phyloP scores from a whole-genome alignment of 23 red algal species.

The Cyanidioschyzon merolae region DNA sequence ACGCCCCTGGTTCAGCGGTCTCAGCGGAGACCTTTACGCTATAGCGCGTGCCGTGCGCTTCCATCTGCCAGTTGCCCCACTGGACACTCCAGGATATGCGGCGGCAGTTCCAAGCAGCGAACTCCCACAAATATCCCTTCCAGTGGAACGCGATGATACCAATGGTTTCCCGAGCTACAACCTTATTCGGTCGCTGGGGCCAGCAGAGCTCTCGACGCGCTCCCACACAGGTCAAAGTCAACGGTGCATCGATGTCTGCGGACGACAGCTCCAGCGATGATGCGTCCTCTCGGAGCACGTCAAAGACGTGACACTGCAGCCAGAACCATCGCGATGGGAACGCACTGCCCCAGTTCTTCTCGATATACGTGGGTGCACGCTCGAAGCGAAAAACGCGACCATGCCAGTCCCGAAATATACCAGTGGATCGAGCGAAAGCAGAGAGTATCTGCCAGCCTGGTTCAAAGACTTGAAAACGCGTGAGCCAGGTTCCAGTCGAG shows the following conservation, averaged over 20 bases:
- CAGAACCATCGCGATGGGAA: conserved; percentile 84
- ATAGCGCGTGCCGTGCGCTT: conserved; percentile 6
- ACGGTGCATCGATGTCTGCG: background rate
- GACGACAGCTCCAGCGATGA: background rate
- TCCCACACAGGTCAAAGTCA: background rate
- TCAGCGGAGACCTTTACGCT: background rate
- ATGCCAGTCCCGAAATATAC: conserved; percentile 12
- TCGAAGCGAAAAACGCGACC: conserved; percentile 3
- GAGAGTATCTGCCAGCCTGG: conserved; percentile 89
- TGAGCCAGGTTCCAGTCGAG: conserved; percentile 58
- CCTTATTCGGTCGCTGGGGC: background rate
- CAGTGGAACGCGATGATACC: background rate
- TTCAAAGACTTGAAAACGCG: conserved; percentile 56
- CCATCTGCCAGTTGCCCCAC: conserved; percentile 6
- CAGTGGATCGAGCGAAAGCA: conserved; percentile 20
- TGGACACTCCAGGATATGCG: background rate
- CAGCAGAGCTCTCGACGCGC: background rate
- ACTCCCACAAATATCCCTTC: background rate
- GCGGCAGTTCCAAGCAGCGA: background rate
- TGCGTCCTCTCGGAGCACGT: background rate
- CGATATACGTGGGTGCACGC: conserved; percentile 35
- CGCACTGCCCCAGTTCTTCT: conserved; percentile 92
- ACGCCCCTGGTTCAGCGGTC: background rate
- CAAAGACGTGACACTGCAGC: conserved; percentile 52
- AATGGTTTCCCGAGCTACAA: background rate